phyloP scores from a whole-genome alignment of 176 grass and related monocot species.

The Puccinellia tenuiflora region DNA sequence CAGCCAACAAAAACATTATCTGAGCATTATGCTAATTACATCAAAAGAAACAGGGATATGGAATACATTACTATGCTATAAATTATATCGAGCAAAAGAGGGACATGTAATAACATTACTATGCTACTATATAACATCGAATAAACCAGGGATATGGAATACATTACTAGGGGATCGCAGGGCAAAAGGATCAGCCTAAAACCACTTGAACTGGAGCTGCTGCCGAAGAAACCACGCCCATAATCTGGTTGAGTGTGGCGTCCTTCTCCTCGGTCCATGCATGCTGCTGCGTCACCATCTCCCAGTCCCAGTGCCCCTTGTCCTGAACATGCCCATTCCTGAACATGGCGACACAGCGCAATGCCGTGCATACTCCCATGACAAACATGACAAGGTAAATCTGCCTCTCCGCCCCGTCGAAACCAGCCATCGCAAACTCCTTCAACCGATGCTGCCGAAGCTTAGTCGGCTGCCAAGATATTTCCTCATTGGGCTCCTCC shows the following conservation, averaged over 20 bases:
- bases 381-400: not conserved
- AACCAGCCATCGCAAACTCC: not conserved
- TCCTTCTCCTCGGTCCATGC: not conserved
- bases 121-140: not conserved
- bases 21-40: not conserved
- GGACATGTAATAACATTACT: not conserved
- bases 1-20: not conserved
- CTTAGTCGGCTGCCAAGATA: not conserved
- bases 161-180: not conserved
- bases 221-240: not conserved
- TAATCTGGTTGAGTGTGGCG: not conserved
- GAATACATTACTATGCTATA: not conserved
- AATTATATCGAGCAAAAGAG: not conserved
- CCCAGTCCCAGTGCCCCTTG: not conserved
- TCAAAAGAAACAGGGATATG: not conserved
- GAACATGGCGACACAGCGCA: not conserved
- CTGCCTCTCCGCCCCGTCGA: not conserved
- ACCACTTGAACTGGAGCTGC: not conserved
- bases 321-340: not conserved
- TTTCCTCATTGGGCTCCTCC: not conserved
- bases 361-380: not conserved
- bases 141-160: not conserved
- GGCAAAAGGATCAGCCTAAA: not conserved
- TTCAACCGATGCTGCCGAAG: not conserved
- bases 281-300: not conserved